These are phyloP conservation scores for Peterozyma toletana DNA, from an alignment of 805 yeast species.

Conservation along the genomic window DNA sequence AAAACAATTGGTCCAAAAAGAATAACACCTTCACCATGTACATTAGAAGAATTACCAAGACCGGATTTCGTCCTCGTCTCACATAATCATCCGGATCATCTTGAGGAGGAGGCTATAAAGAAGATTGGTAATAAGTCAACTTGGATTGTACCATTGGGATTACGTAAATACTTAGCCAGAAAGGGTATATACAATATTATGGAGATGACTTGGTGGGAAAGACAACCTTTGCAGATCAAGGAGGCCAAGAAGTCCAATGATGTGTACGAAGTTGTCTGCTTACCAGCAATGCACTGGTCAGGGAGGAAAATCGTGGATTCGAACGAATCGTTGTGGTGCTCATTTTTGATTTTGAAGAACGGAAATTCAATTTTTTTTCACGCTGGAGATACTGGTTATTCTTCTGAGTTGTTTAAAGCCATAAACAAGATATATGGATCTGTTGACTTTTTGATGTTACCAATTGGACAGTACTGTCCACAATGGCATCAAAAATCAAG, in stretches of 20 bases:
- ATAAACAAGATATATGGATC: slow-evolving; percentile 63
- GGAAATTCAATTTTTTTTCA: slow-evolving; percentile 74
- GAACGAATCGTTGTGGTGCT: slow-evolving; percentile 82
- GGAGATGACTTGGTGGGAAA: slow-evolving; percentile 95
- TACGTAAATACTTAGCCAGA: slow-evolving; percentile 49
- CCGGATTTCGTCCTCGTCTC: slow-evolving; percentile 76
- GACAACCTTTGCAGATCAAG: slow-evolving; percentile 28
- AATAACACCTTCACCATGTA: slow-evolving; percentile 70
- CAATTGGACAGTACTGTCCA: slow-evolving; percentile 94
- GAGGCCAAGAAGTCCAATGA: slow-evolving; percentile 25
- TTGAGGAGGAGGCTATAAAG: slow-evolving; percentile 57
- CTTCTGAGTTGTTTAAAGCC: slow-evolving; percentile 60
- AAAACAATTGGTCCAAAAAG: slow-evolving; percentile 75
- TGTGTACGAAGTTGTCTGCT: slow-evolving; percentile 72
- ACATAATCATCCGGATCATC: slow-evolving; percentile 94
- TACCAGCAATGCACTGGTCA: slow-evolving; percentile 98
- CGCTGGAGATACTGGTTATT: slow-evolving; percentile 93
- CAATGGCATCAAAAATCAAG: slow-evolving; percentile 90
- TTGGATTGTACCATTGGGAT: slow-evolving; percentile 88
- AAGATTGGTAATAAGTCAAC: slow-evolving; percentile 50
- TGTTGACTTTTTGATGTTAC: slow-evolving; percentile 62
- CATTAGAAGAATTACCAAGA: slow-evolving; percentile 51
- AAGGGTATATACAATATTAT: slow-evolving; percentile 54
- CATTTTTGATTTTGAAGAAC: slow-evolving; percentile 63
- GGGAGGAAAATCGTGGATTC: slow-evolving; percentile 80